Evolutionary conservation across 306 rosid species (phyloP), one percentile per base, ranked within the genome.

Genomic region (Lablab purpureus): DNA sequence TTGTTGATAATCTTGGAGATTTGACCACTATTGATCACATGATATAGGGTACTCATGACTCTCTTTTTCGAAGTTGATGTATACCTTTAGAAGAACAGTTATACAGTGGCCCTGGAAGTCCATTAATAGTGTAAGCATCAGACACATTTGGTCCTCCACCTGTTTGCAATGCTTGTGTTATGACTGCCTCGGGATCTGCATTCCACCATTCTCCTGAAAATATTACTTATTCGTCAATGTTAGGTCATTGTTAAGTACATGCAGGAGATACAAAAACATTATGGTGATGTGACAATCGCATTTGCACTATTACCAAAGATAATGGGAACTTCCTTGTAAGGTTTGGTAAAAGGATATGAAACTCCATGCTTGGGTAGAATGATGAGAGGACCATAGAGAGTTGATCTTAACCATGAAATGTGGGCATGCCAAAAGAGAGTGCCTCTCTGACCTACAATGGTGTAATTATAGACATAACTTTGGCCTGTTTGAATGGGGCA

Each of bases 391-490:
- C 94, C 94, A 72, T 90, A 82, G 30, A 89, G 6, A 52, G 92
- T 85, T 71, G 92, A 52, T 82, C 97, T 85, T 49, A 86, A 65
- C 97, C 97, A 91, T 5, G 92, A 86, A 17, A 88, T 77, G 60
- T 91, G 94, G 2, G 97, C 97, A 80, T 89, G 94, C 92, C 89
- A 88, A 30, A 70, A 87, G 66, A 91, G 92, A 73, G 93, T 89
- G 32, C 93, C 93, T 85, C 93, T 81, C 25, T 91, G 97, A 2
- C 89, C 92, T 1, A 64, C 71, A 21, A 89, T 69, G 13, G 92
- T 89, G 84, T 45, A 91, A 77, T 89, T 91, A 77, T 91, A 91
- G 6, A 89, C 91, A 87, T 85, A 91, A 23, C 83, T 87, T 43
- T 84, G 84, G 8, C 93, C 86, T 2, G 60, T 87, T 84, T 91